Evolutionary conservation across 768 basidiomycete genomes (phyloP).

Genomic region (Panaeolus papilionaceus): DNA sequence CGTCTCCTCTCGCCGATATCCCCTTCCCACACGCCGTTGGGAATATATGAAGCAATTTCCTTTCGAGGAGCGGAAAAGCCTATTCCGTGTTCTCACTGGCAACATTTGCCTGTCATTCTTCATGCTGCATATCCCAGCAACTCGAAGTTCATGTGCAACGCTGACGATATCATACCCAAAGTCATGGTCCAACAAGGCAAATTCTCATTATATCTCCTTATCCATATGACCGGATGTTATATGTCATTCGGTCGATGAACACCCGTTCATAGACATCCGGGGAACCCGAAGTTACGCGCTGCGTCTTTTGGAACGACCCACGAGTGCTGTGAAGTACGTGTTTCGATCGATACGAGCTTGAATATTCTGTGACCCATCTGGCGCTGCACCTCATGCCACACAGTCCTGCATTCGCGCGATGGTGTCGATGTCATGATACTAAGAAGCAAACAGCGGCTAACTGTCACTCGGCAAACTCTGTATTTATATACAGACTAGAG

Average conservation of each 20-base stretch:
- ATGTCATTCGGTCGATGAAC: background rate
- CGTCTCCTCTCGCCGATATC: background rate
- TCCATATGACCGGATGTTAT: background rate
- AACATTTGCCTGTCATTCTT: background rate
- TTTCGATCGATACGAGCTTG: background rate
- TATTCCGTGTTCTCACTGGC: conserved; percentile 1
- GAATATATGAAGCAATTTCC: background rate
- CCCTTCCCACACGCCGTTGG: background rate
- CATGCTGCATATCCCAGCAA: background rate
- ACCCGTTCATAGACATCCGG: background rate
- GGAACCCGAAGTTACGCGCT: background rate
- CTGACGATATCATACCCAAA: background rate
- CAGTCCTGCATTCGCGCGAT: too few species aligned
- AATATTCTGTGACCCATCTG: background rate
- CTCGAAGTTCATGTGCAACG: conserved; percentile 1
- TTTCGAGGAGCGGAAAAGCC: background rate
- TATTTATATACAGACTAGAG: background rate
- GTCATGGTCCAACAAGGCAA: background rate
- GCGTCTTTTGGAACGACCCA: background rate
- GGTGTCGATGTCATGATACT: too few species aligned
- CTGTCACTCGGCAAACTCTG: too few species aligned
- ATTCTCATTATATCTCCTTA: background rate
- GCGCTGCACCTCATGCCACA: background rate
- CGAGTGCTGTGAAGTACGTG: background rate
- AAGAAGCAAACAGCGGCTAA: too few species aligned